These are phyloP conservation scores for Orbilia ellipsospora DNA, from an alignment of 2,329 filamentous ascomycete species.

Conservation along the genomic window DNA sequence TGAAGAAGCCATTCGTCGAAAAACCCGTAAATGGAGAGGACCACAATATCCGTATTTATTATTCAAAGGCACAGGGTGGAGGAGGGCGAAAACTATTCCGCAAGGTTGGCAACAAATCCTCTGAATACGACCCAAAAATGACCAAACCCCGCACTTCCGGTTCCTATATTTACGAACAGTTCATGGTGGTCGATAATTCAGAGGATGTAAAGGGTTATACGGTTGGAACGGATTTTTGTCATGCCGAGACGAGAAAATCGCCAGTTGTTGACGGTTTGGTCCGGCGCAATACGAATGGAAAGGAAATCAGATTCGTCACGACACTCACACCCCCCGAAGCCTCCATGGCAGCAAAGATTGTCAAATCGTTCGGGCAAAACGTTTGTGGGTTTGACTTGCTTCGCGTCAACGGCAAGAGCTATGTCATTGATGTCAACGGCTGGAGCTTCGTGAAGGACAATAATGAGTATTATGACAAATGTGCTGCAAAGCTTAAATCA, in stretches of 20 bases:
- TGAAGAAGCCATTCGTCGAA: slow-evolving; percentile 96
- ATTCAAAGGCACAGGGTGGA: slow-evolving; percentile 84
- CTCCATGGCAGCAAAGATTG: slow-evolving; percentile 87
- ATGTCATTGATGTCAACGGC: slow-evolving; percentile 98
- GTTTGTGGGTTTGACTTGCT: slow-evolving; percentile 97
- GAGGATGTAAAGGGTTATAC: slow-evolving; percentile 99
- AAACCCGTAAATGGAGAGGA: slow-evolving; percentile 99
- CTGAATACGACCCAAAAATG: slow-evolving; percentile 85
- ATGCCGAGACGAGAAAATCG: slow-evolving; percentile 96
- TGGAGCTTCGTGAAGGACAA: slow-evolving; percentile 99
- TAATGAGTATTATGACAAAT: slow-evolving; percentile 96
- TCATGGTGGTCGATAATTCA: slow-evolving; percentile 94
- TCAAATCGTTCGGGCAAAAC: slow-evolving; percentile 88
- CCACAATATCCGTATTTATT: slow-evolving; percentile 99
- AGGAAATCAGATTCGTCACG: slow-evolving; percentile 95
- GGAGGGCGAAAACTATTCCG: slow-evolving; percentile 92
- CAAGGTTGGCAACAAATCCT: slow-evolving; percentile 99
- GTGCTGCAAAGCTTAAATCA: slow-evolving; percentile 83
- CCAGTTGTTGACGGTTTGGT: slow-evolving; percentile 97
- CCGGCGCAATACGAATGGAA: slow-evolving; percentile 94
- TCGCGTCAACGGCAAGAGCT: slow-evolving; percentile 87
- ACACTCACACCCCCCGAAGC: slow-evolving; percentile 82
- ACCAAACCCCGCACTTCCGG: slow-evolving; percentile 78
- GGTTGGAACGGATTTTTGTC: slow-evolving; percentile 90
- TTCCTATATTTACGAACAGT: slow-evolving; percentile 97